Percentiles rank a stretch among this genome's conserved stretches.
Conservation (phyloP, 116 monocot species). For the Cymodocea nodosa region DNA sequence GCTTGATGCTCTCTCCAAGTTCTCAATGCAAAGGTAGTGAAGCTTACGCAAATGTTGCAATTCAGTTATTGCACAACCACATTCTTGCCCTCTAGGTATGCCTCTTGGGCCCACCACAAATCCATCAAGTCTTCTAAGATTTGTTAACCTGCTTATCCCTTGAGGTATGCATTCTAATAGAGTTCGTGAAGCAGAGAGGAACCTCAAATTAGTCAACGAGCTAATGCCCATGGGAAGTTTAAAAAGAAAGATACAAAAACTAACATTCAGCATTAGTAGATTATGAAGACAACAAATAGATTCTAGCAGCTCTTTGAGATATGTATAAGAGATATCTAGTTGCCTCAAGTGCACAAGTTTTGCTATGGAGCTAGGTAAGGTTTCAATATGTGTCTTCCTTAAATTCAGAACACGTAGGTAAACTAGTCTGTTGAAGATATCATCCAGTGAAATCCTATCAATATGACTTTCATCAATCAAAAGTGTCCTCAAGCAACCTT, state of each 20-base stretch:
- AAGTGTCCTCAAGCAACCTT: constrained; percentile 2
- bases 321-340: constrained; percentile 12
- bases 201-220: constrained; percentile 12
- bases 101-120: constrained; percentile 1
- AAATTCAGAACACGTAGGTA: constrained; percentile 13
- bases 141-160: constrained; percentile 12
- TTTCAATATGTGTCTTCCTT: not conserved
- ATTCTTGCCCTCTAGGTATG: not conserved
- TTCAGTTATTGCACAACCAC: constrained; percentile 13
- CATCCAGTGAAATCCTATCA: not conserved
- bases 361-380: constrained; percentile 19
- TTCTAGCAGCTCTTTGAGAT: constrained; percentile 22
- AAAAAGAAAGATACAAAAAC: constrained; percentile 13
- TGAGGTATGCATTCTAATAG: constrained; percentile 11
- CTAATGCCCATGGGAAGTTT: constrained; percentile 14
- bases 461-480: not conserved
- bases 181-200: constrained; percentile 9
- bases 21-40: constrained; percentile 6
- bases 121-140: constrained; percentile 15
- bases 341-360: constrained; percentile 26
- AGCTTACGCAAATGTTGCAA: constrained; percentile 15
- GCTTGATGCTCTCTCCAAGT: constrained; percentile 15
- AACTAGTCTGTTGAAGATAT: not conserved
- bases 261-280: constrained; percentile 17
- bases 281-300: constrained; percentile 15